Evolutionary conservation across 768 basidiomycete species (phyloP), one percentile per base, ranked within the genome.

Genomic region (Coprinellus aureogranulatus): DNA sequence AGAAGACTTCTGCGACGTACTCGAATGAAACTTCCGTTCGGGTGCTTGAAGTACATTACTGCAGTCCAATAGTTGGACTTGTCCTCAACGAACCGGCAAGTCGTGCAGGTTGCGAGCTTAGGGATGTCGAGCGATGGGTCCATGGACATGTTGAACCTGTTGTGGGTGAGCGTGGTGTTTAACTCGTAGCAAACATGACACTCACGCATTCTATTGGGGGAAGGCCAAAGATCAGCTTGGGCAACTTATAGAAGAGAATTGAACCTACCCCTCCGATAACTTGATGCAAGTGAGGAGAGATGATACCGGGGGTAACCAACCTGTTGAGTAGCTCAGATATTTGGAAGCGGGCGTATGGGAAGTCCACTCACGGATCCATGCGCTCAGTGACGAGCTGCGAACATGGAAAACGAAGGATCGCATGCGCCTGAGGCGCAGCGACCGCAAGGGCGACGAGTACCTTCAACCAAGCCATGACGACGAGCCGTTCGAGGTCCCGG

Each of bases 51-150:
- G 54, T 66, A 66, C 44, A 62, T 60, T 22, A 62, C 65, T 18
- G 65, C 65, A 10, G 65, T 66, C 64, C 64, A 65, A 34, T 65
- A 65, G 46, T 65, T 65, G 20, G 64, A 65, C 25, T 63, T 61
- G 31, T 66, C 65, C 30, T 66, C 63, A 11, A 53, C 59, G 46
- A 61, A 66, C 2, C 63, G 60, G 54, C 65, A 66, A 2, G 61
- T 66, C 2, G 65, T 66, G 56, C 65, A 66, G 23, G 55, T 52
- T 11, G 65, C 60, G 11, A 64, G 50, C 28, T 54, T 54, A 6
- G 62, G 59, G 26, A 62, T 56, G 48, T 66, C 65, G 42, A 62
- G 59, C 23, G 49, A 53, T 1, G 61, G 57, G 31, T 62, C 57
- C 63, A 66, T 64, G 28, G 65, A 62, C n/a, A 66, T 37, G 39